Base-by-base conservation (phyloP, 495 filamentous ascomycete species). In the Xylaria palmicola region DNA sequence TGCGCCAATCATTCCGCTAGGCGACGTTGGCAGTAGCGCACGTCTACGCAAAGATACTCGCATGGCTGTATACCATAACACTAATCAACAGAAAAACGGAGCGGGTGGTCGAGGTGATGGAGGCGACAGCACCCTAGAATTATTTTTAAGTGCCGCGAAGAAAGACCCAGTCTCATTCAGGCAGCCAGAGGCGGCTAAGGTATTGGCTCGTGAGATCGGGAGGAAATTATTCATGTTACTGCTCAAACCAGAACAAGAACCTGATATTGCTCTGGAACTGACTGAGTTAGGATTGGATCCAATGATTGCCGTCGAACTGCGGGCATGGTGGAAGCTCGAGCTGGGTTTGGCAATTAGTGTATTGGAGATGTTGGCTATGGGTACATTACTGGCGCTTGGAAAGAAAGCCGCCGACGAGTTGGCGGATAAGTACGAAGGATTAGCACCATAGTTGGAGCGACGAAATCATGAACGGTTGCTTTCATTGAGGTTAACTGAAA, bases 221-320 rank as follows among this genome's bases (percentile, higher is more conserved):
- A 49, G 29, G 10, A 19, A 22, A 2, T 6, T 49, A 6, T 49
- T 22, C 24, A 12, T 5, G 8, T n/a, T 49, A 4, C 6, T 49
- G 45, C 45, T 49, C 24, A 49, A 49, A 10, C 45, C 45, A 6
- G 9, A 22, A 9, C 20, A 49, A 10, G 45, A 49, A 9, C 15
- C n/a, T 8, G 19, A 79, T 47, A 57, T 68, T 1, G 58, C 61
- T 8, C 51, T 68, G 24, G 62, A 59, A 1, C 54, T 79, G 48
- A 60, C 62, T 0, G 64, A 67, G 19, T 51, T 72, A 5, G 68
- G 73, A 4, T 66, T 81, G 27, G 79, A 82, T 56, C 78, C 76
- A 1, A 63, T 81, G 15, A 69, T 81, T 6, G 67, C 72, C 2
- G 76, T 82, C 60, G 79, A 81, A 60, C 64, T 82, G 45, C 66